These are phyloP conservation scores for Closterium sp. DNA, from an alignment of 139 green algal species.

Conservation along the genomic window DNA sequence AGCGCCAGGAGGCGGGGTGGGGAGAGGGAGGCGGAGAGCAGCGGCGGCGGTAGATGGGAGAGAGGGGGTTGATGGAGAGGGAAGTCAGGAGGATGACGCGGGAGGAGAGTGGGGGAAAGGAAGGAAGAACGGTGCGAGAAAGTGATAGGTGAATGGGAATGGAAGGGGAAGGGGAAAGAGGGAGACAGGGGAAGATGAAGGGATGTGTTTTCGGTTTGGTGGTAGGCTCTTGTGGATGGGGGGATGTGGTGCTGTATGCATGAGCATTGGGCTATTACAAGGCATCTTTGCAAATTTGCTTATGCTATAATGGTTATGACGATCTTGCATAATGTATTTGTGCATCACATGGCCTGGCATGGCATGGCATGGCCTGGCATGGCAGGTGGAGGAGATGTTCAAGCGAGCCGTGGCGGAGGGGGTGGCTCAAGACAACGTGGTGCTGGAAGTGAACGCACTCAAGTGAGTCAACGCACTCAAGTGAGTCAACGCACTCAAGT, in stretches of 20 bases:
- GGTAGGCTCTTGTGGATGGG: background rate
- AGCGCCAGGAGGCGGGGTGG: background rate
- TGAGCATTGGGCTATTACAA: no score
- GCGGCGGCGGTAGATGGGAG: background rate
- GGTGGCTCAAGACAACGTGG: slow-evolving; percentile 16
- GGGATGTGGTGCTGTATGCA: background rate
- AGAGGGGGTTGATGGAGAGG: background rate
- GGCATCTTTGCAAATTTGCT: no score
- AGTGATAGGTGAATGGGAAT: no score
- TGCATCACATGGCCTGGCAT: background rate
- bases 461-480: slow-evolving; percentile 23
- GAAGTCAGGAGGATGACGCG: background rate
- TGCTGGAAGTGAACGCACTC: slow-evolving; percentile 38
- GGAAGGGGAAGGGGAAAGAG: background rate
- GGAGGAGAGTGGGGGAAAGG: no score
- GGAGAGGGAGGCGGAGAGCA: background rate
- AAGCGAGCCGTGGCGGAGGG: slow-evolving; percentile 10
- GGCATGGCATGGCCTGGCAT: slow-evolving; percentile 1
- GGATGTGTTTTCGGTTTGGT: background rate
- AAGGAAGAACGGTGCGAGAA: no score
- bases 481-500: background rate
- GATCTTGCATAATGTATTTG: no score
- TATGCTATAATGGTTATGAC: no score
- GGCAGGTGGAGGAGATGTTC: slow-evolving; percentile 41
- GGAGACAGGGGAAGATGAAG: background rate